Conservation (phyloP, 2,329 filamentous ascomycete genomes). For the Geoglossum cookeanum region DNA sequence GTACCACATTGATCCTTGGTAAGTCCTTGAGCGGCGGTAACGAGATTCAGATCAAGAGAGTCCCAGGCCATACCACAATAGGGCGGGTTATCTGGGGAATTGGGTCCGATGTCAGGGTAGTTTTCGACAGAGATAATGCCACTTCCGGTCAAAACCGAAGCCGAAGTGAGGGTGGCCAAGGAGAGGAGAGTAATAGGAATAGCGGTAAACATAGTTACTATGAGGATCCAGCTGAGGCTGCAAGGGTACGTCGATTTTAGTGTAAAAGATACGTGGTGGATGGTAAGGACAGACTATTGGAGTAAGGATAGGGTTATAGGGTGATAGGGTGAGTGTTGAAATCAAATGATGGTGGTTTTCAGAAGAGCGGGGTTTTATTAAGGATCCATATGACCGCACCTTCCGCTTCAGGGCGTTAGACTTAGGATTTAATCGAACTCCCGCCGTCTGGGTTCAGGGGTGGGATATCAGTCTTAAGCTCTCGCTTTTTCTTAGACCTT, state of each 20-base stretch:
- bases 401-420: not conserved
- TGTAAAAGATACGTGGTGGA: not conserved
- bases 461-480: constrained; percentile 40
- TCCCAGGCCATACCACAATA: not conserved
- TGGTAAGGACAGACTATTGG: not conserved
- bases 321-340: not conserved
- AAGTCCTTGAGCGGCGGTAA: not conserved
- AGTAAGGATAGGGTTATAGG: not conserved
- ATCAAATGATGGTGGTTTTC: not conserved
- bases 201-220: not conserved
- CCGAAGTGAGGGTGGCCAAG: not conserved
- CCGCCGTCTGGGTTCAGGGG: constrained; percentile 20
- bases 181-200: not conserved
- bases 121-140: not conserved
- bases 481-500: constrained; percentile 42
- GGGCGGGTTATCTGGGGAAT: not conserved
- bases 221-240: no score
- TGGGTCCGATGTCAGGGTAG: not conserved
- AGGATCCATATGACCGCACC: not conserved
- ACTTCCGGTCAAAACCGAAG: not conserved
- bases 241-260: not conserved
- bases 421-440: not conserved
- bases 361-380: not conserved
- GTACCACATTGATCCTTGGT: not conserved
- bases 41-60: not conserved